These are phyloP conservation scores for Panaeolus cyanescens DNA, from an alignment of 768 basidiomycete species.

Conservation along the genomic window DNA sequence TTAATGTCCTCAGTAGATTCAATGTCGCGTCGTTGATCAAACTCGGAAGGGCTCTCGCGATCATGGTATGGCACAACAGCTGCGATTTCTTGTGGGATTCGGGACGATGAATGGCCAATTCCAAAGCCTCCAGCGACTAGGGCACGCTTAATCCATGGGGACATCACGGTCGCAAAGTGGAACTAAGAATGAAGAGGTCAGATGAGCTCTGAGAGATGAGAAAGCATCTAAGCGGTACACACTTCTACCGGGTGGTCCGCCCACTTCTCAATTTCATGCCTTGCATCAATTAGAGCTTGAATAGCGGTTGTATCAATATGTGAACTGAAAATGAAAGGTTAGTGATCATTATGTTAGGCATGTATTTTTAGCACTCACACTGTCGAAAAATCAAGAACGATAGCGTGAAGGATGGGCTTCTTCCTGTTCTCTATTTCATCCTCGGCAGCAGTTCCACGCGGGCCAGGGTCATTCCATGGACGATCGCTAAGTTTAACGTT, in stretches of 20 bases:
- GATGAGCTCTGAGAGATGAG: not conserved
- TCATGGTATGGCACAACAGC: conserved; percentile 71
- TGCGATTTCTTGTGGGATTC: conserved; percentile 64
- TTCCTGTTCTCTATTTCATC: conserved; percentile 51
- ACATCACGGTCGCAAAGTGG: conserved; percentile 91
- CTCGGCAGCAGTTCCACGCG: conserved; percentile 46
- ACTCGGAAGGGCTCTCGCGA: conserved; percentile 23
- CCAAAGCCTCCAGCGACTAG: conserved; percentile 92
- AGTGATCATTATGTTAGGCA: not conserved
- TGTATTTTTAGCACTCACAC: conserved; percentile 50
- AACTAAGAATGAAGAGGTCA: conserved; percentile 49
- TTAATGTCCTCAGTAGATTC: conserved; percentile 39
- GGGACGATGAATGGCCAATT: conserved; percentile 48
- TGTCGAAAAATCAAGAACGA: conserved; percentile 89
- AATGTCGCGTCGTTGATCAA: conserved; percentile 14
- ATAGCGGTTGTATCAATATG: conserved; percentile 92
- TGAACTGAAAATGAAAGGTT: conserved; percentile 43
- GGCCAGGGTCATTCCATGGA: conserved; percentile 94
- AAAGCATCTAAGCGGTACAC: not conserved
- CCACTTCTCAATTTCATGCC: conserved; percentile 88
- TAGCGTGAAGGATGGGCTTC: conserved; percentile 75
- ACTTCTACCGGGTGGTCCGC: conserved; percentile 75
- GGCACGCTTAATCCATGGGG: conserved; percentile 92
- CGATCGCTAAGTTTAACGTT: conserved; percentile 69
- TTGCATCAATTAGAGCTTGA: conserved; percentile 89